Base-by-base conservation (phyloP, 768 basidiomycete genomes). In the Boletus reticuloceps region DNA sequence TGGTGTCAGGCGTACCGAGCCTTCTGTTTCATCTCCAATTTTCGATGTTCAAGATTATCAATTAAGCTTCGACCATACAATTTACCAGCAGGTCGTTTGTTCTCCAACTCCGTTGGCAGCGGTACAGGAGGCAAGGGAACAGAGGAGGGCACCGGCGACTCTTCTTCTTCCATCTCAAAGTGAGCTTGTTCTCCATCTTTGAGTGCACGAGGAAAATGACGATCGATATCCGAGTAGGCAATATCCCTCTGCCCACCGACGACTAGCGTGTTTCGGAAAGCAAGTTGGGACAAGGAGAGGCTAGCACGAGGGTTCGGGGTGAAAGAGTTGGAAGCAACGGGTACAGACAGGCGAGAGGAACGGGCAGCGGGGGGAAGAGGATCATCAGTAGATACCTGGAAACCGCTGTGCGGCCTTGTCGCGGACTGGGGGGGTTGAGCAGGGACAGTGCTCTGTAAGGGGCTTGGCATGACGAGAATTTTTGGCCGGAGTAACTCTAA, bases 391-490 rank as follows among this genome's bases (percentile, higher is more conserved):
- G 84, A 80, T 43, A 78, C 68, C 66, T 82, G 77, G 68, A 91
- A 89, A 10, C 86, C 86, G 46, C 82, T 82, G 45, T 77, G 74
- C 32, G 76, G 62, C 39, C 67, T 72, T 4, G 64, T 65, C 40
- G 63, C 59, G 16, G 76, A 55, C 42, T 74, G 64, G 36, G 74
- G 68, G 17, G 76, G 59, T 20, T 72, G 58, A 27, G 69, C 58
- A 37, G 70, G 62, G 17, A 74, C 64, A 17, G 71, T 64, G 48
- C 77, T 73, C 62, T 94, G 89, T 37, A 96, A 74, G 2, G 92
- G 91, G 57, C 88, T 89, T 11, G 94, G 94, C 94, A 97, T 96
- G 58, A 97, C 84, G 43, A 97, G 84, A n/a, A 94, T 80, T 69
- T 94, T 94, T 1, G 94, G 94, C 20, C 94, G 81, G 61, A 96